phyloP scores from a whole-genome alignment of 108 stramenopile genomes.

The Schizochytrium sp. region DNA sequence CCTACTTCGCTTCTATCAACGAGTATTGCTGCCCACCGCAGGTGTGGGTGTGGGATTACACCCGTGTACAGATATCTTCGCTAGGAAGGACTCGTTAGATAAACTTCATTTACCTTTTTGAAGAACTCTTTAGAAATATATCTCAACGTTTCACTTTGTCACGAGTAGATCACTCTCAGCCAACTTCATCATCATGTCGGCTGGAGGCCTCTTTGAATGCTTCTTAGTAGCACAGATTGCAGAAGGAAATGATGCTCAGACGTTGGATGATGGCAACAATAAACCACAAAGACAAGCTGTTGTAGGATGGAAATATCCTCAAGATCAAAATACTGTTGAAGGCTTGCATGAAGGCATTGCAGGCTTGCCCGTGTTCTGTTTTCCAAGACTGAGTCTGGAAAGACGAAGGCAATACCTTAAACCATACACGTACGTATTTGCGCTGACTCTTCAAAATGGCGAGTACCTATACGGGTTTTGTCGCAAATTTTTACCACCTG shows the following conservation, averaged over 20 bases:
- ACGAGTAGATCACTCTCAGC: too few relatives aligned
- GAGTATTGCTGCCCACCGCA: too few relatives aligned
- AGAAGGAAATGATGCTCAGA: background rate
- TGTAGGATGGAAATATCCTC: constrained; percentile 2
- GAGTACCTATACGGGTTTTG: constrained; percentile 55
- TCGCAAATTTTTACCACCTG: constrained; percentile 13
- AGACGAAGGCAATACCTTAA: background rate
- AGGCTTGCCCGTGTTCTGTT: constrained; percentile 10
- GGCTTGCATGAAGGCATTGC: constrained; percentile 12
- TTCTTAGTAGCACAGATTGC: background rate
- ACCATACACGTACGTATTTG: constrained; percentile 9
- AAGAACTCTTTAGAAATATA: too few relatives aligned
- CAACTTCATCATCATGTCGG: background rate
- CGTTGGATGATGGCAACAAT: background rate
- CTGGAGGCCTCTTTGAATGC: background rate
- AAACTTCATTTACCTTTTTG: too few relatives aligned
- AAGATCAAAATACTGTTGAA: background rate
- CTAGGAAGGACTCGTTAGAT: too few relatives aligned
- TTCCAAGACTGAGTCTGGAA: background rate
- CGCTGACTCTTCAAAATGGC: constrained; percentile 9
- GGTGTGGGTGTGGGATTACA: too few relatives aligned
- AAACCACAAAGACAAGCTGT: background rate
- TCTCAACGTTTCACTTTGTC: too few relatives aligned
- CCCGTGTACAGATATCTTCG: too few relatives aligned
- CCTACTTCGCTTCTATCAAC: too few relatives aligned